A percentile compares a stretch with the other conserved stretches of the same genome.
Conservation (phyloP, 1,284 basidiomycete species). For the Apiotrichum laibachii region DNA sequence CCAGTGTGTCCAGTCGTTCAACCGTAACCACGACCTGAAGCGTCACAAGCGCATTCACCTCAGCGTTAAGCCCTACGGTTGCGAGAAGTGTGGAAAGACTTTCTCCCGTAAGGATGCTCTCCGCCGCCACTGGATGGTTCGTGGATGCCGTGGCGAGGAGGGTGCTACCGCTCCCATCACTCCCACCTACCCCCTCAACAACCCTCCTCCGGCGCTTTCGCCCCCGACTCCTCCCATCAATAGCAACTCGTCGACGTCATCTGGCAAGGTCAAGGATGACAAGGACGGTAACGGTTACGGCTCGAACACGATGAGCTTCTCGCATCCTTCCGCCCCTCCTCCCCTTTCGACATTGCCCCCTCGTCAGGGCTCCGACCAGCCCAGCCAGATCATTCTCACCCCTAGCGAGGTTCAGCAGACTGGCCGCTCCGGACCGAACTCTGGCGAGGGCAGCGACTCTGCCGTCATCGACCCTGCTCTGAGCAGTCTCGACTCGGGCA, state of each 20-base stretch:
- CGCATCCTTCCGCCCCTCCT: slow-evolving; percentile 38
- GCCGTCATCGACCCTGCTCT: slow-evolving; percentile 24
- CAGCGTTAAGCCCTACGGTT: slow-evolving; percentile 52
- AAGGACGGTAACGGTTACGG: slow-evolving; percentile 11
- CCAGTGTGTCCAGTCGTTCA: slow-evolving; percentile 52
- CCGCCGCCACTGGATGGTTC: slow-evolving; percentile 53
- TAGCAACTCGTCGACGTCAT: slow-evolving; percentile 2
- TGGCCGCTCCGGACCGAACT: not conserved
- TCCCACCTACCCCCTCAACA: slow-evolving; percentile 40
- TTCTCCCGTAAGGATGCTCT: slow-evolving; percentile 54
- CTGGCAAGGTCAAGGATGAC: slow-evolving; percentile 1
- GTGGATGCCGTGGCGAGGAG: slow-evolving; percentile 51
- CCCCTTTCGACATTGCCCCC: slow-evolving; percentile 34
- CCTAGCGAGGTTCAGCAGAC: slow-evolving; percentile 35
- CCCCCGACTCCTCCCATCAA: slow-evolving; percentile 34
- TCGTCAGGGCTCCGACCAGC: slow-evolving; percentile 34
- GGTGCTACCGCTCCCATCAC: slow-evolving; percentile 44
- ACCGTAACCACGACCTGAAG: slow-evolving; percentile 54
- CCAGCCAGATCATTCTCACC: slow-evolving; percentile 42
- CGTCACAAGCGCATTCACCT: slow-evolving; percentile 53
- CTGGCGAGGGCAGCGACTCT: slow-evolving; percentile 11
- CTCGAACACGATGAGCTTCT: slow-evolving; percentile 24
- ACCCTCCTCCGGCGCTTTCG: slow-evolving; percentile 34
- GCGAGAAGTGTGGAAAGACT: slow-evolving; percentile 52
- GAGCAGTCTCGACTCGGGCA: slow-evolving; percentile 7